phyloP scores from a whole-genome alignment of 2,329 filamentous ascomycete species.

The Ophiostoma perfectum region DNA sequence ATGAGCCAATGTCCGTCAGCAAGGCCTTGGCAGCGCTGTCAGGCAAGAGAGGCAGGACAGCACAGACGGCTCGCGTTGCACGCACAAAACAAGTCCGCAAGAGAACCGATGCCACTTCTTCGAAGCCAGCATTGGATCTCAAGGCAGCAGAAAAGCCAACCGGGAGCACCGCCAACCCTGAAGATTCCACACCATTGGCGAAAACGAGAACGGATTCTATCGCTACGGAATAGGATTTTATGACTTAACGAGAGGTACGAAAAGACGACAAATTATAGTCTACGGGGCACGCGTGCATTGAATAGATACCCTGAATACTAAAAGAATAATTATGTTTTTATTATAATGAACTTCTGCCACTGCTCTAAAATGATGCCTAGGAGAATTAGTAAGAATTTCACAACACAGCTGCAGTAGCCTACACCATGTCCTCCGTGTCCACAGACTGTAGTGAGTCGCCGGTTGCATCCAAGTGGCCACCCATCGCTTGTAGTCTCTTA shows the following conservation, averaged over 20 bases:
- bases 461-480: background rate
- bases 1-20: background rate
- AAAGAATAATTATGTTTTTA: conserved; percentile 3
- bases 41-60: background rate
- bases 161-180: background rate
- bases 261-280: background rate
- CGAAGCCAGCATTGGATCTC: background rate
- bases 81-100: background rate
- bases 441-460: background rate
- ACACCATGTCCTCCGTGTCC: background rate
- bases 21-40: background rate
- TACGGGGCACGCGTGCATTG: too few relatives aligned
- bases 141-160: background rate
- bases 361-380: background rate
- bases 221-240: background rate
- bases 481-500: background rate
- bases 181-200: too few relatives aligned
- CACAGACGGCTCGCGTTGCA: background rate
- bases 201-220: too few relatives aligned
- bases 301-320: background rate
- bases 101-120: background rate
- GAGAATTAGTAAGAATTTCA: background rate
- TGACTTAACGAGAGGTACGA: background rate
- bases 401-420: background rate
- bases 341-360: background rate